Evolutionary conservation across 805 yeast genomes (phyloP), one percentile per base, ranked within the genome.

Genomic region (Sugiyamaella marilandica): DNA sequence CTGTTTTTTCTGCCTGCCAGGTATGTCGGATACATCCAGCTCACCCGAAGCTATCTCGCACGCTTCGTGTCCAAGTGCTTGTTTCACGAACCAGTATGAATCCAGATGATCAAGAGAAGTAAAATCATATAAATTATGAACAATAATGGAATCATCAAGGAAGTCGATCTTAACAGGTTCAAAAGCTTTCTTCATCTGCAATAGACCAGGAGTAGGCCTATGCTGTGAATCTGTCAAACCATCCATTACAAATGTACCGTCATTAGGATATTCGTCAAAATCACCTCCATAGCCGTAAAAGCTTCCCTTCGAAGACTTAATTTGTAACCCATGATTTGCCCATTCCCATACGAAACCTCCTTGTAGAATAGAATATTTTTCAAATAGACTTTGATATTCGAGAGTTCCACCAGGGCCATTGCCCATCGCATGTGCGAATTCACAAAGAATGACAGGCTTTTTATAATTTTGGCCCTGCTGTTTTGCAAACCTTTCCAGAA

Each of bases 301-400:
- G 14, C 43, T 54, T 47, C 53, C 61, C 51, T 43, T 55, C 7
- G 48, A 45, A 18, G 39, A 47, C 32, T 43, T 57, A 7, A 32
- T 46, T 34, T 37, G 24, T 9, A 69, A 43, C 9, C 73, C 73
- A 52, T 70, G 73, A 49, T 69, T 67, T 13, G 67, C 67, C 73
- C 73, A 70, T 54, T 70, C 73, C 73, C 73, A 70, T 18, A 70
- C 59, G 51, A 67, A 70, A 8, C 73, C 73, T 19, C 73, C 73
- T 55, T 68, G 72, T 10, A 68, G 47, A n/a, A 58, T 55, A 2
- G 59, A 61, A 47, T 65, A 47, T 32, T 63, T 57, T 31, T 65
- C 61, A 55, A 70, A 69, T 19, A 64, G 45, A 11, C 68, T 70
- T 51, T 62, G 62, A 47, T 70, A 70, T 49, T 70, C 71, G 41